Percentiles rank a stretch among this genome's conserved stretches.
Evolutionary conservation across 129 eudicot genomes (phyloP).

Genomic region (Lactuca saligna): DNA sequence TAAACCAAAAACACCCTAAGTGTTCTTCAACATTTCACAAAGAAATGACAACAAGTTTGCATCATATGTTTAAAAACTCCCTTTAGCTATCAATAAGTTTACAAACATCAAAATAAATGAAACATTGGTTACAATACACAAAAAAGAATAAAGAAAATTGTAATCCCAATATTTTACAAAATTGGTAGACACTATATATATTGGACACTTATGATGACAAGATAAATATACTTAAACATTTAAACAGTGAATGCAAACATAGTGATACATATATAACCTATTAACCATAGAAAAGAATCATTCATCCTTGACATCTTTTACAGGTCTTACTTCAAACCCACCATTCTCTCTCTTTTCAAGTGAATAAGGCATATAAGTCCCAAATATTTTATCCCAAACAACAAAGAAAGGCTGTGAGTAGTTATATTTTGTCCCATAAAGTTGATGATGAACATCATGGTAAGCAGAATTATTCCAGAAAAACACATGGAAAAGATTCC

Average conservation of each 20-base stretch:
- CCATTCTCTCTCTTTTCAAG: slow-evolving; percentile 69
- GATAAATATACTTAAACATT: neutral
- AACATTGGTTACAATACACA: neutral
- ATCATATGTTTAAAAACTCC: neutral
- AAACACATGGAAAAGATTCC: slow-evolving; percentile 80
- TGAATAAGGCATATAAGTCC: slow-evolving; percentile 81
- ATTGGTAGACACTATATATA: slow-evolving; percentile 23
- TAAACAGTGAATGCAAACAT: slow-evolving; percentile 20
- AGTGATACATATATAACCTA: slow-evolving; percentile 33
- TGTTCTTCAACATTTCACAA: neutral
- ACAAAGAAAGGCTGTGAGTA: slow-evolving; percentile 93
- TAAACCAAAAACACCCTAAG: neutral
- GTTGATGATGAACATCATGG: slow-evolving; percentile 94
- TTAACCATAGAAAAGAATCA: slow-evolving; percentile 25
- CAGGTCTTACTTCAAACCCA: slow-evolving; percentile 81
- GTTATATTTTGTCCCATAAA: slow-evolving; percentile 80
- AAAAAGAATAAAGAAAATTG: neutral
- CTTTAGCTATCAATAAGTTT: slow-evolving; percentile 7
- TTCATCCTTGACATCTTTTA: slow-evolving; percentile 63
- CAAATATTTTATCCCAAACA: slow-evolving; percentile 78
- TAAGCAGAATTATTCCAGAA: slow-evolving; percentile 84
- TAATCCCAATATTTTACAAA: slow-evolving; percentile 29
- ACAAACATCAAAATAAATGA: neutral
- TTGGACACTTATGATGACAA: slow-evolving; percentile 25
- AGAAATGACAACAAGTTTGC: neutral